Conservation (phyloP, 2,329 filamentous ascomycete genomes). For the Immersiporthe knoxdaviesiana region DNA sequence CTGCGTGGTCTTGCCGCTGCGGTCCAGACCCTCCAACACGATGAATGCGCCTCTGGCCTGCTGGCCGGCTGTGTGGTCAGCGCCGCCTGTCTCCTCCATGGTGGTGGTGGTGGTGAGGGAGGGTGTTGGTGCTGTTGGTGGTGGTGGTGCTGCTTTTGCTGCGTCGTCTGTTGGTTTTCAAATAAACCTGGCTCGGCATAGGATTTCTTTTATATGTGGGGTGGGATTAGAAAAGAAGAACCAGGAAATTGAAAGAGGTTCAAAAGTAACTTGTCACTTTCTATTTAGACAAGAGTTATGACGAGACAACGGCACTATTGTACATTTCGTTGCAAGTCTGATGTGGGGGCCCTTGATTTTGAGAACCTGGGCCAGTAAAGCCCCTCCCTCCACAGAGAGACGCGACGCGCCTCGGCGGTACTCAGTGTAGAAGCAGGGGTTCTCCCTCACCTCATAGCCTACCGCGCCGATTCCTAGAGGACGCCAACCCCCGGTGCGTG, state of each 20-base stretch:
- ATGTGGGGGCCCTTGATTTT: not conserved
- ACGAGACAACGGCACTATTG: not conserved
- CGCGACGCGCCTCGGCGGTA: not conserved
- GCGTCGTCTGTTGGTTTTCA: not conserved
- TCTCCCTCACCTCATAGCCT: not conserved
- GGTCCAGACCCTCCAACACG: conserved; percentile 85
- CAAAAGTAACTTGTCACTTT: not conserved
- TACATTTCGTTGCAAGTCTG: not conserved
- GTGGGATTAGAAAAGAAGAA: too few species aligned
- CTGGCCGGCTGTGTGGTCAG: not conserved
- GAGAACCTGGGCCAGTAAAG: not conserved
- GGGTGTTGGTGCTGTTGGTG: too few species aligned
- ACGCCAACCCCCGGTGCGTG: not conserved
- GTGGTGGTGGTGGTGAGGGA: too few species aligned
- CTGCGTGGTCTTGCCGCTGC: conserved; percentile 92
- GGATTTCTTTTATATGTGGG: too few species aligned
- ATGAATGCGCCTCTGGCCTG: conserved; percentile 66
- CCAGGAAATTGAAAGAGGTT: too few species aligned
- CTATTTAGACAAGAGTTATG: not conserved
- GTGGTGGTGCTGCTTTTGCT: not conserved
- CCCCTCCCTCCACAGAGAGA: not conserved
- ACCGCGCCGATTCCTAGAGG: too few species aligned
- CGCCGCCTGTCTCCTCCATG: not conserved
- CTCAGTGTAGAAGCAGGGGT: not conserved
- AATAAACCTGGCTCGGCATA: too few species aligned